Base-by-base conservation (phyloP, 2,329 filamentous ascomycete genomes). In the Sporothrix protearum region DNA sequence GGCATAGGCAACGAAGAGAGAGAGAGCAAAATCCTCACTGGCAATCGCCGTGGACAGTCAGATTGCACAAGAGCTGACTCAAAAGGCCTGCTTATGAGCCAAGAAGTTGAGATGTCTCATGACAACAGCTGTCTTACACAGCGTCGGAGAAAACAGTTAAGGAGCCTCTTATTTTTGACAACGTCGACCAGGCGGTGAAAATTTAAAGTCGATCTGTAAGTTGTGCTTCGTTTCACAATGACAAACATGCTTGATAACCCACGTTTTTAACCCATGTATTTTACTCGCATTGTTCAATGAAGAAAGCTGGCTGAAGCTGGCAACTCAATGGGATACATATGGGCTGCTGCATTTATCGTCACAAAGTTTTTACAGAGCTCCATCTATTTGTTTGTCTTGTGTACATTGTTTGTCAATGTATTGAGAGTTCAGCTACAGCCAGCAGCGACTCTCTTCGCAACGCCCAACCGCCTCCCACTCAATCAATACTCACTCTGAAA, bases 401-500 rank as follows among this genome's bases (percentile, higher is more conserved):
- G 12, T 30, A 14, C 25, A 10, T 16, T 19, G 51, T 7, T 30
- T 30, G 14, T 55, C 25, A 7, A 33, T 55, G n/a, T n/a, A n/a
- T n/a, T n/a, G n/a, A n/a, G n/a, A n/a, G n/a, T n/a, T n/a, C n/a
- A n/a, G n/a, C n/a, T n/a, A n/a, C n/a, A n/a, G n/a, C n/a, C n/a
- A n/a, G n/a, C n/a, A n/a, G n/a, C n/a, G n/a, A n/a, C n/a, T n/a
- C n/a, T 8, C 19, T 10, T 6, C 7, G 12, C 1, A 28, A 49
- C 16, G n/a, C 7, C 10, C n/a, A 28, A 22, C 7, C 14, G 8
- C 14, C 25, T 12, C 51, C 19, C 14, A 6, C 49, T 33, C 9
- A 51, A 7, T 68, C 64, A 9, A 55, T 68, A 30, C 49, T 55
- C n/a, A 68, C 45, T 12, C 39, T 68, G 64, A 68, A 47, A n/a